Evolutionary conservation across 306 rosid species (phyloP), one percentile per base, ranked within the genome.

Genomic region (Rosa multiflora): DNA sequence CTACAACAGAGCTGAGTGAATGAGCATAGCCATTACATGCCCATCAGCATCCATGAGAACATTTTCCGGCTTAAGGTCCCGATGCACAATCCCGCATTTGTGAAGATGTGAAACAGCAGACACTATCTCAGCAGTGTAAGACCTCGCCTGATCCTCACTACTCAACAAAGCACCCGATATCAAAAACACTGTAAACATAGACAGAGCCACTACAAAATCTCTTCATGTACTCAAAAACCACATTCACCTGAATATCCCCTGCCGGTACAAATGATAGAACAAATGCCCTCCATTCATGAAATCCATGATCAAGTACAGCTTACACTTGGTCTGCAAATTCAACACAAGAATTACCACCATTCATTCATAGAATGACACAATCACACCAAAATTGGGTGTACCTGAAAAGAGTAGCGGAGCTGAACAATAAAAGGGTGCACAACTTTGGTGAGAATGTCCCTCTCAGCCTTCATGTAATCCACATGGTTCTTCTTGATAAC

Each of bases 101-200:
- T 95, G 98, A 83, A 94, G 98, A 85, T 92, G 97, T 12, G 99
- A 89, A 86, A 95, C 98, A 74, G 98, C 99, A 42, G 91, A 87
- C 39, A 95, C 98, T 66, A 95, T 95, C 91, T 92, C 99, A 77
- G 97, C 98, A 78, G 98, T 83, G 80, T 92, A 94, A 68, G 91
- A 80, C 87, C 97, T 91, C 81, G 99, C 98, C 75, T 95, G 96
- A 83, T 95, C 99, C 96, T 95, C 99, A 78, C 99, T 92, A 82
- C 82, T 79, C 94, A 91, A 86, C 61, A 86, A 76, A 83, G 78
- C 46, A 85, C 53, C 82, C 80, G 39, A 80, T 77, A 80, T 14
- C 67, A 90, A 84, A 71, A 59, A 4, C 15, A 72, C 17, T 17
- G 62, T 6, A 46, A 48, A 72, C 2, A 32, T 46, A 72, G 4